Evolutionary conservation across 257 asterid species (phyloP), one percentile per base, ranked within the genome.

Genomic region (Prunella vulgaris): DNA sequence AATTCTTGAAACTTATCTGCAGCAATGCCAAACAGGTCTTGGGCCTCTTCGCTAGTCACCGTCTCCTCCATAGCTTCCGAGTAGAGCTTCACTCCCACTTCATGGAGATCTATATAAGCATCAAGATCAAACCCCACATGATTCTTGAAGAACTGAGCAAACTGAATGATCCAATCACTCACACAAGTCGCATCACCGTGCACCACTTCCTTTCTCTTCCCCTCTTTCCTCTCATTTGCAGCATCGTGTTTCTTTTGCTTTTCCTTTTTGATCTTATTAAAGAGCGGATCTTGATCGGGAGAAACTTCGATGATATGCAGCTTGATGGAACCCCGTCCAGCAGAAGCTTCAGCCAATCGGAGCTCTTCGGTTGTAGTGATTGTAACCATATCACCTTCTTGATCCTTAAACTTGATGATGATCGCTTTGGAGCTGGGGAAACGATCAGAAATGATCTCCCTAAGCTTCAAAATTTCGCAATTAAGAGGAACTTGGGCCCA

Each of bases 11-110:
- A 92, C 59, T 85, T 92, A 67, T 92, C 96, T 15, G 83, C 86
- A 14, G 98, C 95, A 27, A 77, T 42, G 52, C 63, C 32, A 62
- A 92, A 87, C 15, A 86, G 70, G 38, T 78, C 92, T 70, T 92
- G 96, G 33, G 96, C 95, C 76, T 92, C 98, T 53, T 92, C 96
- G 65, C 96, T 82, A 2, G 98, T 92, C 14, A 85, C 84, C 5
- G 88, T 82, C 66, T 92, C 96, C 64, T 92, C 98, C 87, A 92
- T 77, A 25, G 96, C 96, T 74, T 92, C 98, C 0, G 91, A 81
- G 73, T 81, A 85, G 17, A 92, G 78, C 86, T 87, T 87, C 84
- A 86, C 83, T 30, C 93, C 95, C 8, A 86, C 82, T 72, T 89
- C 95, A 64, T 89, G 91, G 66, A 89, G 82, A 70, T 89, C 96